phyloP scores from a whole-genome alignment of 306 rosid genomes.

The Erythrophleum fordii region DNA sequence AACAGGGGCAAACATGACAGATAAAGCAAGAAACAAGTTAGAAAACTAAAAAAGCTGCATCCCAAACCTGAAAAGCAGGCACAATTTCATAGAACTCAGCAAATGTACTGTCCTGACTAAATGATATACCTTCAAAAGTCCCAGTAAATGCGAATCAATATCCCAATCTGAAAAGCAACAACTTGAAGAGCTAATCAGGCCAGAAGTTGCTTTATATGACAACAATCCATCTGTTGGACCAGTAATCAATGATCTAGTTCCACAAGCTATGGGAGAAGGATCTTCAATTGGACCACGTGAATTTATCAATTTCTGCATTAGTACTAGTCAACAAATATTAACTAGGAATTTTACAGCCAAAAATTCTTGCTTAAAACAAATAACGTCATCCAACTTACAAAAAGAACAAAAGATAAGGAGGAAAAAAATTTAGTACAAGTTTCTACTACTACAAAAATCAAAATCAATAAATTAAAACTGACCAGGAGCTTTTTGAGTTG shows the following conservation, averaged over 20 bases:
- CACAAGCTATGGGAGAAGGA: constrained; percentile 83
- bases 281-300: constrained; percentile 92
- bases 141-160: constrained; percentile 73
- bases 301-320: constrained; percentile 88
- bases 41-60: constrained; percentile 3
- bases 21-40: neutral
- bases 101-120: constrained; percentile 12
- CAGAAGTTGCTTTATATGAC: constrained; percentile 80
- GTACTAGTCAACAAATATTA: constrained; percentile 56
- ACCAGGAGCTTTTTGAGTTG: constrained; percentile 88
- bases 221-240: constrained; percentile 80
- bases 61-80: constrained; percentile 18
- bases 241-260: constrained; percentile 66
- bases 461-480: constrained; percentile 55
- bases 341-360: constrained; percentile 28
- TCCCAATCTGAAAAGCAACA: constrained; percentile 85
- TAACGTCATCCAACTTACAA: constrained; percentile 19
- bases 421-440: constrained; percentile 15
- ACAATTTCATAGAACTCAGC: neutral
- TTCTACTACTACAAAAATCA: constrained; percentile 37
- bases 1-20: neutral
- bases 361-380: constrained; percentile 21
- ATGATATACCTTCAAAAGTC: constrained; percentile 76
- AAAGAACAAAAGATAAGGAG: constrained; percentile 2
- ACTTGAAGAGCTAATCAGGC: constrained; percentile 74